Conservation (phyloP, 2,329 filamentous ascomycete genomes). For the Trichophyton mentagrophytes region DNA sequence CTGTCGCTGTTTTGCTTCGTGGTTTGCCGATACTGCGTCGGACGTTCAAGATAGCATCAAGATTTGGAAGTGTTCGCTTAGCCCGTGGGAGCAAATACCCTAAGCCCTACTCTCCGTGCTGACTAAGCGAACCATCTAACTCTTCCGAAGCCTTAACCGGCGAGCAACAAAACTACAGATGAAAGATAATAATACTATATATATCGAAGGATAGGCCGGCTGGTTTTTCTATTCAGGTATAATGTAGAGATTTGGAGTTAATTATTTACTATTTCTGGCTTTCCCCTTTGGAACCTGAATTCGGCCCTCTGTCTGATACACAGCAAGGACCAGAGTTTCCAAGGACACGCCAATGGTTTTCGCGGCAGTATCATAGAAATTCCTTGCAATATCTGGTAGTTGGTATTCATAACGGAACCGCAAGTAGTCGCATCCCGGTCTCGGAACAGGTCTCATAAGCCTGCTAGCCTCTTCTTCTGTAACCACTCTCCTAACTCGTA, state of each 20-base stretch:
- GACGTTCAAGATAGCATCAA: constrained; percentile 7
- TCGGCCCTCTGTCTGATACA: constrained; percentile 38
- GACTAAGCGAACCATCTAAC: neutral
- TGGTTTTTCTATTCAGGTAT: neutral
- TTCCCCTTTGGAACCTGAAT: constrained; percentile 16
- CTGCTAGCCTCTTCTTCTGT: constrained; percentile 22
- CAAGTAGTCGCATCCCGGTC: constrained; percentile 41
- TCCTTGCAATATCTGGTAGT: constrained; percentile 32
- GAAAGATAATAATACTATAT: too few relatives aligned
- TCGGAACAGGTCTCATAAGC: constrained; percentile 19
- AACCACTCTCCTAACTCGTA: constrained; percentile 30
- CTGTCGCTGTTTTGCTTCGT: constrained; percentile 19
- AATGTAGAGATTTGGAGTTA: neutral
- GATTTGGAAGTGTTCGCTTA: constrained; percentile 33
- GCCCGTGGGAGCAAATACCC: constrained; percentile 29
- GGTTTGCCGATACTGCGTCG: constrained; percentile 20
- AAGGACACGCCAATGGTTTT: constrained; percentile 39
- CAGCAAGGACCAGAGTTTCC: constrained; percentile 38
- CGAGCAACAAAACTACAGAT: too few relatives aligned
- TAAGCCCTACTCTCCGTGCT: constrained; percentile 26
- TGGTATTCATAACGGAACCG: constrained; percentile 38
- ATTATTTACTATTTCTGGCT: neutral
- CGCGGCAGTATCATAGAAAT: constrained; percentile 42
- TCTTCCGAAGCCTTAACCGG: too few relatives aligned
- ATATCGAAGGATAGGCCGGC: neutral